phyloP scores from a whole-genome alignment of 495 filamentous ascomycete species.

The Aspergillus steynii region DNA sequence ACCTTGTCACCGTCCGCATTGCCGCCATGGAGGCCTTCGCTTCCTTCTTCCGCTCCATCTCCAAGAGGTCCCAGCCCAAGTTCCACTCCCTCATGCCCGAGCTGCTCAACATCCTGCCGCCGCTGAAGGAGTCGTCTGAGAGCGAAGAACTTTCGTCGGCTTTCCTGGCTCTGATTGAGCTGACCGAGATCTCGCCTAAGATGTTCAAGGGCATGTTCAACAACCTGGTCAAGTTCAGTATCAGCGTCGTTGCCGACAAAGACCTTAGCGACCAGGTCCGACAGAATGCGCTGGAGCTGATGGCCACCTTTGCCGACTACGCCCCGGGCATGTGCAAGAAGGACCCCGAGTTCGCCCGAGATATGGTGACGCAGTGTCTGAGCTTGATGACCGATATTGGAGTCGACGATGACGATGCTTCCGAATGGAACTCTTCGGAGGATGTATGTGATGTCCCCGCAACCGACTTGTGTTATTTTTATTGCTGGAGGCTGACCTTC shows the following conservation, averaged over 20 bases:
- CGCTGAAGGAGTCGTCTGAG: conserved; percentile 85
- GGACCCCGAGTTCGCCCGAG: conserved; percentile 80
- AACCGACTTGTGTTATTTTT: neutral
- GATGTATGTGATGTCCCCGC: conserved; percentile 60
- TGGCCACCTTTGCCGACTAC: conserved; percentile 98
- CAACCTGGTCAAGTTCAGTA: conserved; percentile 86
- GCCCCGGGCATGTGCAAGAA: conserved; percentile 92
- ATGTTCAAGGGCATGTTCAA: conserved; percentile 96
- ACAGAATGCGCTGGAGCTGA: conserved; percentile 93
- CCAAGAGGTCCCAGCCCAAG: conserved; percentile 81
- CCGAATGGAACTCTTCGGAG: conserved; percentile 90
- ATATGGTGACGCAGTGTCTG: conserved; percentile 98
- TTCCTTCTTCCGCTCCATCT: conserved; percentile 87
- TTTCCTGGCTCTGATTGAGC: conserved; percentile 85
- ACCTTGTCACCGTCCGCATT: conserved; percentile 76
- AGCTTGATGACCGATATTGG: conserved; percentile 99
- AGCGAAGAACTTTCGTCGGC: conserved; percentile 88
- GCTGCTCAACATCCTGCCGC: conserved; percentile 88
- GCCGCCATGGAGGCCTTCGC: conserved; percentile 96
- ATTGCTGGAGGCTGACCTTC: conserved; percentile 19
- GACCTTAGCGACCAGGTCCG: conserved; percentile 85
- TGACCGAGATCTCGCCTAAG: conserved; percentile 85
- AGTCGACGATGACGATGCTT: conserved; percentile 89
- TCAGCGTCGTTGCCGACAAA: conserved; percentile 93
- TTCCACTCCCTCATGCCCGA: conserved; percentile 85